These are phyloP conservation scores for Mucor lusitanicus DNA, from an alignment of 371 early-diverging fungal genomes.

Conservation along the genomic window DNA sequence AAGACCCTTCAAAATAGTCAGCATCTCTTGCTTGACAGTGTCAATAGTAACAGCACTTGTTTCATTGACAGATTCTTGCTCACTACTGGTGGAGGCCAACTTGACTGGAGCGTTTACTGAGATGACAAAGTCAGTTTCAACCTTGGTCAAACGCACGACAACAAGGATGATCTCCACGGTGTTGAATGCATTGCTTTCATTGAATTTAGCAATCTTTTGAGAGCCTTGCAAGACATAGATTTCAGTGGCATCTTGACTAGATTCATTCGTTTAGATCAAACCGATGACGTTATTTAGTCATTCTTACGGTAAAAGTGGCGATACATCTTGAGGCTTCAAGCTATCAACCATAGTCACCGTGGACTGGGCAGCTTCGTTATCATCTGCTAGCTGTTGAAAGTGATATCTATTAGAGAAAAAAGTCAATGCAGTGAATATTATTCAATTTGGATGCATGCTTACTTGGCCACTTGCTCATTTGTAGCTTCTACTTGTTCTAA, in stretches of 20 bases:
- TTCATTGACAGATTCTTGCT: constrained; percentile 38
- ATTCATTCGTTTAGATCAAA: not conserved
- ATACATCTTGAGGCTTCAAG: constrained; percentile 15
- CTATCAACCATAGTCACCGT: constrained; percentile 35
- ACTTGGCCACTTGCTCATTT: constrained; percentile 53
- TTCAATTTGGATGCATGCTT: constrained; percentile 2
- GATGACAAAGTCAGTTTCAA: constrained; percentile 73
- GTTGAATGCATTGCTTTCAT: constrained; percentile 62
- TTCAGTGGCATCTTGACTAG: constrained; percentile 10
- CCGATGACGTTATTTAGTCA: not conserved
- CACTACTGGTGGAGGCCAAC: constrained; percentile 43
- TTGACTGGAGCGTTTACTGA: constrained; percentile 69
- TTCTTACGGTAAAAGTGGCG: constrained; percentile 62
- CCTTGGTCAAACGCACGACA: constrained; percentile 64
- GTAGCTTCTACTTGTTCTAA: constrained; percentile 65
- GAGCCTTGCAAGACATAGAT: constrained; percentile 53
- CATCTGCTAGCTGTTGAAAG: constrained; percentile 76
- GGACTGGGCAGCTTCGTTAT: constrained; percentile 67
- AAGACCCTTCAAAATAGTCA: constrained; percentile 40
- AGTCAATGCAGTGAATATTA: not conserved
- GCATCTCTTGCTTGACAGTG: constrained; percentile 52
- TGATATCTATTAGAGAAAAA: constrained; percentile 59
- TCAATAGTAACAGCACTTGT: constrained; percentile 27
- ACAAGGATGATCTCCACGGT: constrained; percentile 68
- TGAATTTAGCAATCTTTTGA: constrained; percentile 74